Conservation (phyloP, 805 yeast genomes). For the Metschnikowia drakensbergensis region DNA sequence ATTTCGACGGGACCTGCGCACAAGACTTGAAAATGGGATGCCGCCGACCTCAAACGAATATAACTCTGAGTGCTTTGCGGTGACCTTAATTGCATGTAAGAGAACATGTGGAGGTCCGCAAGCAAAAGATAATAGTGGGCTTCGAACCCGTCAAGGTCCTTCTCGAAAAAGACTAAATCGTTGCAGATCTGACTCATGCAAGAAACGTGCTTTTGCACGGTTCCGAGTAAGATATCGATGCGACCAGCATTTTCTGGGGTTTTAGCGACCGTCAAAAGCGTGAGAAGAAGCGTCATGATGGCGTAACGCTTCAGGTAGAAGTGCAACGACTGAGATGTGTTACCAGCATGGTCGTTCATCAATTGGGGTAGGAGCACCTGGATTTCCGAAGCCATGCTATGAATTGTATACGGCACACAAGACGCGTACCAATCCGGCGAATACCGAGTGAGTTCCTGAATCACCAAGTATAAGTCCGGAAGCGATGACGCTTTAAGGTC, state of each 20-base stretch:
- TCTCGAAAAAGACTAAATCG: conserved; percentile 1
- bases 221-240: conserved; percentile 1
- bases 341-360: neutral
- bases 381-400: conserved; percentile 4
- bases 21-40: conserved; percentile 8
- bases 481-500: conserved; percentile 3
- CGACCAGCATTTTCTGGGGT: conserved; percentile 1
- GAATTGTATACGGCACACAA: conserved; percentile 9
- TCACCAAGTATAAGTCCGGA: conserved; percentile 5
- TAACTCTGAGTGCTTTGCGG: conserved; percentile 4
- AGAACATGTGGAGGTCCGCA: conserved; percentile 14
- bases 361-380: neutral
- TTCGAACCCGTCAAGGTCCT: neutral
- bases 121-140: conserved; percentile 11
- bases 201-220: conserved; percentile 8
- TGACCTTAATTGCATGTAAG: conserved; percentile 5
- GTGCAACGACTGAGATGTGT: neutral
- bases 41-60: conserved; percentile 11
- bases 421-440: conserved; percentile 2
- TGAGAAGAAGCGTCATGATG: conserved; percentile 7
- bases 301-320: conserved; percentile 7
- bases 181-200: conserved; percentile 7
- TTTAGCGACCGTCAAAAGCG: conserved; percentile 5
- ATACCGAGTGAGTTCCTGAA: neutral
- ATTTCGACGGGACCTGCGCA: neutral